These are phyloP conservation scores for Serendipita sp. DNA, from an alignment of 768 basidiomycete species.

Conservation along the genomic window DNA sequence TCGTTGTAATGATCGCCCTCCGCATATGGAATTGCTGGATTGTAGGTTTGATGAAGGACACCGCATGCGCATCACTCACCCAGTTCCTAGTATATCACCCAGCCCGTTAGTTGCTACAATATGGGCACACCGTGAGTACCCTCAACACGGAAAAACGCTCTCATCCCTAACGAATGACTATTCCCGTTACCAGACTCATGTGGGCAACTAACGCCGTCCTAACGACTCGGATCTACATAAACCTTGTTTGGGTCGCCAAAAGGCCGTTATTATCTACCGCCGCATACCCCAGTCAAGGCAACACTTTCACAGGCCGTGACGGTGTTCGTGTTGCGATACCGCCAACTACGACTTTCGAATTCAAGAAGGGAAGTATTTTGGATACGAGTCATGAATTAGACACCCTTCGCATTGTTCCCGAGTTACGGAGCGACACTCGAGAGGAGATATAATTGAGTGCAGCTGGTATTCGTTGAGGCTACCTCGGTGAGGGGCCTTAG, in stretches of 20 bases:
- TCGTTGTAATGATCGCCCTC: background rate
- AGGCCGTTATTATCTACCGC: background rate
- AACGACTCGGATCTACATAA: background rate
- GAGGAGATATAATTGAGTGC: too few relatives aligned
- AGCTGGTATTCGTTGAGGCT: too few relatives aligned
- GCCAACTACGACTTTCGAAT: background rate
- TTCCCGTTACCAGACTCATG: background rate
- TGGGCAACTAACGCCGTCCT: background rate
- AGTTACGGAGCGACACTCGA: too few relatives aligned
- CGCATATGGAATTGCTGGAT: background rate
- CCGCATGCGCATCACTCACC: background rate
- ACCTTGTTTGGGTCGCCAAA: background rate
- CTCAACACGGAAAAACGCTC: too few relatives aligned
- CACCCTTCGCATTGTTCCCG: background rate
- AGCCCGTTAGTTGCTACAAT: background rate
- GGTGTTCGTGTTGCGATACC: too few relatives aligned
- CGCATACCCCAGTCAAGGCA: background rate
- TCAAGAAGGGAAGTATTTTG: too few relatives aligned
- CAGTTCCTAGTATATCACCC: background rate
- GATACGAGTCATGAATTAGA: too few relatives aligned
- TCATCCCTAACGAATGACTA: too few relatives aligned
- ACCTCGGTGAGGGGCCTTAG: too few relatives aligned
- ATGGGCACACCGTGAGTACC: background rate
- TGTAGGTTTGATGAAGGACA: background rate
- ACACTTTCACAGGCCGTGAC: background rate